A percentile compares a stretch with the other conserved stretches of the same genome.
Conservation (phyloP, 345 rosid genomes). For the Sonneratia caseolaris region DNA sequence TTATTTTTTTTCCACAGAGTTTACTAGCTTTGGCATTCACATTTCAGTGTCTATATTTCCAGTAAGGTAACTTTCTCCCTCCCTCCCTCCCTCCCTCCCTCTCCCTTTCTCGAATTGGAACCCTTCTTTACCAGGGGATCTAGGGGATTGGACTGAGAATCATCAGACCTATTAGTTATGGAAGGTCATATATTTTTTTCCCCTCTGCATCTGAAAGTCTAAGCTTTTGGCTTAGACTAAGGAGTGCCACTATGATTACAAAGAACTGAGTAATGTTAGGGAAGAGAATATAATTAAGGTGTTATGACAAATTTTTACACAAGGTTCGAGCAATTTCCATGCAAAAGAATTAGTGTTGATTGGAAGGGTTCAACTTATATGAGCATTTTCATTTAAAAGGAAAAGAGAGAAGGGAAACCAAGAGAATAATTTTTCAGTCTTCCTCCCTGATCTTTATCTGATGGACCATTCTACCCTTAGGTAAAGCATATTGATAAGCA, state of each 20-base stretch:
- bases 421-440: background rate
- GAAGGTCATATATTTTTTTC: no score
- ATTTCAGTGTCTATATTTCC: background rate
- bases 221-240: no score
- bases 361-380: background rate
- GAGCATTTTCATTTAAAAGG: background rate
- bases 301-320: background rate
- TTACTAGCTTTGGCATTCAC: background rate
- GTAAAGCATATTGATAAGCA: background rate
- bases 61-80: background rate
- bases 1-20: conserved; percentile 11
- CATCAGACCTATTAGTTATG: background rate
- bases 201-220: no score
- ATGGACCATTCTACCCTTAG: background rate
- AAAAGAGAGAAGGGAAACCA: background rate
- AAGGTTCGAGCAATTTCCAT: background rate
- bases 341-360: background rate
- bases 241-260: no score
- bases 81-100: no score
- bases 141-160: background rate
- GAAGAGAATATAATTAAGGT: background rate
- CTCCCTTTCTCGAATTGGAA: background rate
- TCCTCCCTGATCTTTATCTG: background rate
- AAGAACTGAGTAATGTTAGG: no score
- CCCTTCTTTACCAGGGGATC: background rate